Evolutionary conservation across 106 monocot species (phyloP), one percentile per base, ranked within the genome.

Genomic region (Dioscorea zingiberensis): DNA sequence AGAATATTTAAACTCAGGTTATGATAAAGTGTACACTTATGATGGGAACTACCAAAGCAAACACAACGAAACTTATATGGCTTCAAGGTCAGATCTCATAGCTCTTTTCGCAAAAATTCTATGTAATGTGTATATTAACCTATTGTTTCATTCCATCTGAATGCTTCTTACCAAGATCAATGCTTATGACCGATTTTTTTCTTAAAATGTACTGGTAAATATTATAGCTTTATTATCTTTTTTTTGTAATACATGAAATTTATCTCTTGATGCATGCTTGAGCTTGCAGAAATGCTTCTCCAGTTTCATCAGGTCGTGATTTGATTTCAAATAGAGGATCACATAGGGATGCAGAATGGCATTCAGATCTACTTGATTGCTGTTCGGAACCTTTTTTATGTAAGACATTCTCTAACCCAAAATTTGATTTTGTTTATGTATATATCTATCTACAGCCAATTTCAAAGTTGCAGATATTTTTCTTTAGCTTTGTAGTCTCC

Each of bases 371-470:
- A 59, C 85, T 93, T 57, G 89, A 66, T 61, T 93, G 93, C 38
- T 93, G 93, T 65, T 77, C 88, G 57, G 89, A 89, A 32, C 93
- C 93, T 59, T 73, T 22, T 55, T 78, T 93, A 22, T 93, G 93
- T 88, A 82, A 44, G 81, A 6, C 38, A 38, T 38, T 62, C 44
- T 62, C 19, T 44, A 12, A 21, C 45, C 21, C 21, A 10, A 15
- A 27, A 59, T 28, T 59, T 38, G 38, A 10, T 6, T 0, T 38
- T 38, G 4, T 38, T 38, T 38, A 10, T 38, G 38, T 38, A 38
- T 38, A 0, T 38, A 6, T 8, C 6, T 38, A 8, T 38, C 38
- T 10, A 38, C 10, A 6, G 9, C 10, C 38, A 38, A 38, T 6
- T 38, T 38, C 38, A 38, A 38, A 6, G 6, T 10, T 38, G 38